Conservation (phyloP, 2,329 filamentous ascomycete genomes). For the Claviceps lovelessii region DNA sequence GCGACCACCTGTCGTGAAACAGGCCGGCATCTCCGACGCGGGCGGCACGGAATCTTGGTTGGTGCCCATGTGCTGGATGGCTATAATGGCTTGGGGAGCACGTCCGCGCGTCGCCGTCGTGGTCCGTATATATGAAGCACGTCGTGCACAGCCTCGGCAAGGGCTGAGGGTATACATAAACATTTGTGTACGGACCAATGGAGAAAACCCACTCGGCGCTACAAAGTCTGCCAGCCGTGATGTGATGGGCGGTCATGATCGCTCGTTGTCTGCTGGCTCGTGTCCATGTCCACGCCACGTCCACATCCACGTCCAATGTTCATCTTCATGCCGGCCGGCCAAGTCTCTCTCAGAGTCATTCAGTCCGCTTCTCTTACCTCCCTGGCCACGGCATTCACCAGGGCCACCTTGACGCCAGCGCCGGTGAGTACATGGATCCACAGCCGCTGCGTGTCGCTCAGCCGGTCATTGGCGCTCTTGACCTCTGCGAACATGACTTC, state of each 20-base stretch:
- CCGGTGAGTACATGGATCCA: conserved; percentile 91
- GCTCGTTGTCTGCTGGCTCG: background rate
- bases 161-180: background rate
- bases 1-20: background rate
- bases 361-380: conserved; percentile 32
- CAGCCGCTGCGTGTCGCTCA: conserved; percentile 89
- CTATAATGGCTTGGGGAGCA: background rate
- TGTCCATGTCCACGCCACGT: background rate
- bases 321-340: background rate
- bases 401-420: conserved; percentile 72
- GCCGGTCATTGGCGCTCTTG: conserved; percentile 75
- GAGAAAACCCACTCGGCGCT: background rate
- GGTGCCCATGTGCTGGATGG: background rate
- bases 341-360: background rate
- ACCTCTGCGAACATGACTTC: conserved; percentile 68
- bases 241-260: background rate
- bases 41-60: background rate
- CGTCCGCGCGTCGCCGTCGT: background rate
- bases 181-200: background rate
- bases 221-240: background rate
- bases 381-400: conserved; percentile 51
- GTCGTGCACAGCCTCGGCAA: background rate
- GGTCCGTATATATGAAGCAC: background rate
- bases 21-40: background rate
- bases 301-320: background rate